These are phyloP conservation scores for Monosporozyma yasuniensis DNA, from an alignment of 805 yeast species.

Conservation along the genomic window DNA sequence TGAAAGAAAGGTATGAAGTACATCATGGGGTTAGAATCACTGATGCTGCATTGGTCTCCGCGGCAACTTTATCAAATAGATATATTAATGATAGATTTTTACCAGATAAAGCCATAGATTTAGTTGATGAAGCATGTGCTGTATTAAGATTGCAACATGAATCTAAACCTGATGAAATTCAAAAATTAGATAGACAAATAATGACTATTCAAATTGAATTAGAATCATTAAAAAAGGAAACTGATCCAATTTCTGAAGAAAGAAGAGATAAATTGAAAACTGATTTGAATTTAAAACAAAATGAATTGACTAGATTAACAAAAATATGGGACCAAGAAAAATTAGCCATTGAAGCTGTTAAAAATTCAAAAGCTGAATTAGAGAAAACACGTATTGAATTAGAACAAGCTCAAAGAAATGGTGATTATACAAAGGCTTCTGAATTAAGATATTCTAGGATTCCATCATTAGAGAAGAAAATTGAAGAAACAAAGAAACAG, in stretches of 20 bases:
- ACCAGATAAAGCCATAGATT: constrained; percentile 95
- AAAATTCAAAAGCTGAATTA: constrained; percentile 68
- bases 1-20: constrained; percentile 89
- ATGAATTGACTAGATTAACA: constrained; percentile 63
- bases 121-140: constrained; percentile 96
- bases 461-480: constrained; percentile 63
- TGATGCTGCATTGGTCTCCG: constrained; percentile 88
- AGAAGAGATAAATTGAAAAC: constrained; percentile 66
- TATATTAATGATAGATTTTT: constrained; percentile 84
- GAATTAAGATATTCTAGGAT: constrained; percentile 80
- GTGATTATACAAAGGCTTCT: constrained; percentile 82
- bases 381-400: constrained; percentile 79
- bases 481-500: constrained; percentile 36
- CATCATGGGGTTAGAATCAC: constrained; percentile 95
- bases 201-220: constrained; percentile 94
- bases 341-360: constrained; percentile 63
- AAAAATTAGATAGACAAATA: constrained; percentile 75
- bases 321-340: constrained; percentile 83
- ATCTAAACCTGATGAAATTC: constrained; percentile 91
- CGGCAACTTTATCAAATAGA: constrained; percentile 82
- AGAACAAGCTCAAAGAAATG: constrained; percentile 74
- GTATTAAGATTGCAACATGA: constrained; percentile 91
- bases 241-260: constrained; percentile 74
- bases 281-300: constrained; percentile 52
- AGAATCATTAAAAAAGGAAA: constrained; percentile 88